A percentile compares a stretch with the other conserved stretches of the same genome.
Conservation (phyloP, 140 eudicot species). For the Ambrosia hybrid region DNA sequence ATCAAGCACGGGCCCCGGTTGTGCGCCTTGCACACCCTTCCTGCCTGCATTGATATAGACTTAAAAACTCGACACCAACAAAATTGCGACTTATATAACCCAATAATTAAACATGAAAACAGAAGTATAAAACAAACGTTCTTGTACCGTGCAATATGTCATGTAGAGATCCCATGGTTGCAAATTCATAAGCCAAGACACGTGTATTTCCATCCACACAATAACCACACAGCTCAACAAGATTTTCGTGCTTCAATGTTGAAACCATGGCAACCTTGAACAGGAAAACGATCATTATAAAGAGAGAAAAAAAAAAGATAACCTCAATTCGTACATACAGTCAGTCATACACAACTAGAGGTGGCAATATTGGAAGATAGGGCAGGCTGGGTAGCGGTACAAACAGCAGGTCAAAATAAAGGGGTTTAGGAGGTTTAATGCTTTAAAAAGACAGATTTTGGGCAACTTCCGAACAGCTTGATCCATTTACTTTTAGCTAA, state of each 20-base stretch:
- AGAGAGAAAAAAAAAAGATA: not conserved
- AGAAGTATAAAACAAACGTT: not conserved
- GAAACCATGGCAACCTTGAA: conserved; percentile 71
- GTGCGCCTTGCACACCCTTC: conserved; percentile 84
- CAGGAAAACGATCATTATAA: conserved; percentile 2
- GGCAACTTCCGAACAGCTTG: not conserved
- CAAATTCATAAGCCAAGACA: conserved; percentile 73
- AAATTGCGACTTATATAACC: not conserved
- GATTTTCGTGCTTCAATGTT: conserved; percentile 65
- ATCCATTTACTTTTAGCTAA: no score
- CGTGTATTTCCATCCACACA: conserved; percentile 70
- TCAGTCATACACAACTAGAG: no score
- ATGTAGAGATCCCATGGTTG: conserved; percentile 83
- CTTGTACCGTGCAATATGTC: conserved; percentile 67
- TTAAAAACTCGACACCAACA: not conserved
- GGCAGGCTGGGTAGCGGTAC: not conserved
- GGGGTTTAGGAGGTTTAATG: no score
- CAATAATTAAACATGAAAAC: not conserved
- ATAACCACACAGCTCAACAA: conserved; percentile 70
- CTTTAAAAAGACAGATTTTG: not conserved
- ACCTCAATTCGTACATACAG: not conserved
- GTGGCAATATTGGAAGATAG: no score
- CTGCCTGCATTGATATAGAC: conserved; percentile 42
- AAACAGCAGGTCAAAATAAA: not conserved
- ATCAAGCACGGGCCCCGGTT: conserved; percentile 86